Evolutionary conservation across 208 protist genomes (phyloP).

Genomic region (Acanthamoeba rhysodes): DNA sequence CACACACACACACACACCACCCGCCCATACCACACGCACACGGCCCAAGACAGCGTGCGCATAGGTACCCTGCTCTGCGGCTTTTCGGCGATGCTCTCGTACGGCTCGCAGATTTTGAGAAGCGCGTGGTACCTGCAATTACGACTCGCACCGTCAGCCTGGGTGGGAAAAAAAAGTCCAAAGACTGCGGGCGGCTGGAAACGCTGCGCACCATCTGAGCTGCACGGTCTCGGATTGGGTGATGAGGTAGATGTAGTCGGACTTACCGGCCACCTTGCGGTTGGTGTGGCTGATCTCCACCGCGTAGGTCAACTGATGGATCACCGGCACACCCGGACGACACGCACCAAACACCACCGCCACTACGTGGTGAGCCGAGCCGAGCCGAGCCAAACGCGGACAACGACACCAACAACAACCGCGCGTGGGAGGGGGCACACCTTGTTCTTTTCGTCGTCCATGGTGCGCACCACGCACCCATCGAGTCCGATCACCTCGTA

Average conservation of each 20-base stretch:
- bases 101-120: conserved; percentile 4
- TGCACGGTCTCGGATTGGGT: conserved; percentile 16
- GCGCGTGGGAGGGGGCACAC: not conserved
- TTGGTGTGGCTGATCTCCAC: conserved; percentile 51
- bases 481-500: conserved; percentile 24
- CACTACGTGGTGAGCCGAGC: too few species aligned
- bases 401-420: not conserved
- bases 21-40: not conserved
- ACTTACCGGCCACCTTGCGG: conserved; percentile 44
- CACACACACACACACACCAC: too few species aligned
- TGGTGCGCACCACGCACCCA: conserved; percentile 47
- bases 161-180: not conserved
- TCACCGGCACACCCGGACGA: not conserved
- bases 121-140: conserved; percentile 17
- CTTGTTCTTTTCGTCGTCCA: conserved; percentile 51
- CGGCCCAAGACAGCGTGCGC: not conserved
- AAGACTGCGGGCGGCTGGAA: not conserved
- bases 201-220: not conserved
- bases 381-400: too few species aligned
- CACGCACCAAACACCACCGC: not conserved
- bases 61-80: not conserved
- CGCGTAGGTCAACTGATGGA: not conserved
- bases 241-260: conserved; percentile 55
- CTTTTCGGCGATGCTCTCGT: not conserved
- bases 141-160: not conserved